These are phyloP conservation scores for Colletotrichum sp. DNA, from an alignment of 2,329 filamentous ascomycete genomes.

Conservation along the genomic window DNA sequence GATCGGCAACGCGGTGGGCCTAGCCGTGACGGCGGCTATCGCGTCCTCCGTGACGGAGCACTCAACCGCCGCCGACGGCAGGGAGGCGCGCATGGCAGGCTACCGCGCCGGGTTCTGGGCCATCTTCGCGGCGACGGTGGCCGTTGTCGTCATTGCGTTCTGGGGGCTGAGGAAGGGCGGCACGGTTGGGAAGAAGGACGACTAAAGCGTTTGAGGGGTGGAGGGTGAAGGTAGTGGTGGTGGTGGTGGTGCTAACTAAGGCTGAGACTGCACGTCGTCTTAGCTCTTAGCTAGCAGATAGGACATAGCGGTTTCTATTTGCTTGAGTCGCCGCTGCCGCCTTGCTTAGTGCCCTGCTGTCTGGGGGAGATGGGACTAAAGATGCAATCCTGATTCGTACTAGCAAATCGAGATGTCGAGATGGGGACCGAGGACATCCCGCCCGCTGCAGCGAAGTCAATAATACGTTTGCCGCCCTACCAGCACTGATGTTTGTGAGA, in stretches of 20 bases:
- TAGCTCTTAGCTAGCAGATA: background rate
- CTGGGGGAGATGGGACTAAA: background rate
- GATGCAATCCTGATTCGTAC: background rate
- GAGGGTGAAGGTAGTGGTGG: background rate
- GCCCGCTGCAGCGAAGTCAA: background rate
- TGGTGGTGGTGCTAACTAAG: background rate
- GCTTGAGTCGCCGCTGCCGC: background rate
- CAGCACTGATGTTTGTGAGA: background rate
- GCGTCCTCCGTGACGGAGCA: conserved; percentile 48
- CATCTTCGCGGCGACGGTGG: conserved; percentile 48
- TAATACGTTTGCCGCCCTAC: background rate
- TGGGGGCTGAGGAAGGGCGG: conserved; percentile 51
- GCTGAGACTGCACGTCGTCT: background rate
- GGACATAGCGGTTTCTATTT: background rate
- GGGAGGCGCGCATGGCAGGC: conserved; percentile 49
- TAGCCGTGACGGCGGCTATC: conserved; percentile 56
- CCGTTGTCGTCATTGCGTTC: conserved; percentile 39
- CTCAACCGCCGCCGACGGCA: conserved; percentile 26
- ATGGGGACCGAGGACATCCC: background rate
- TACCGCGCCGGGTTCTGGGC: conserved; percentile 60
- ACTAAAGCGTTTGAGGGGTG: background rate
- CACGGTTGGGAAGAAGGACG: conserved; percentile 51
- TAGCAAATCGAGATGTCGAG: background rate
- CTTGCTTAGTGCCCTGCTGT: background rate
- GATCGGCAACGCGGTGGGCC: conserved; percentile 59